Evolutionary conservation across 2,329 filamentous ascomycete species (phyloP).

Genomic region (Neurospora crassa): DNA sequence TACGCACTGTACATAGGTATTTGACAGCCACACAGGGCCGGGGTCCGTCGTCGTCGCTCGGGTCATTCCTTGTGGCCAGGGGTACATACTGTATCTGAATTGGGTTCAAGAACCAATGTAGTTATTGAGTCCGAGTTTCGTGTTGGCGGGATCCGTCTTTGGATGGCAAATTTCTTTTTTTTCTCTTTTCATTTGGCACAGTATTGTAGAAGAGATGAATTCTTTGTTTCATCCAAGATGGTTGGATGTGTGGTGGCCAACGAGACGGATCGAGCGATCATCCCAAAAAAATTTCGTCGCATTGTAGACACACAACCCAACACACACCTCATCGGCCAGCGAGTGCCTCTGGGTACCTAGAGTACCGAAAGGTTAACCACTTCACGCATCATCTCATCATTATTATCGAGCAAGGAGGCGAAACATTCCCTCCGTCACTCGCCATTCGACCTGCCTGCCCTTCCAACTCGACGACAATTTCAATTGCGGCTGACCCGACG

Average conservation of each 20-base stretch:
- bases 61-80: not conserved
- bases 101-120: not conserved
- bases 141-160: not conserved
- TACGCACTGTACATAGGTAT: not conserved
- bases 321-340: too few species aligned
- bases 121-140: not conserved
- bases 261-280: not conserved
- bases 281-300: too few species aligned
- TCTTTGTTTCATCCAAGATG: not conserved
- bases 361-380: not conserved
- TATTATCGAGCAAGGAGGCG: not conserved
- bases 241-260: not conserved
- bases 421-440: not conserved
- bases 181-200: not conserved
- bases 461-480: not conserved
- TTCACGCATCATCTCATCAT: not conserved
- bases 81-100: not conserved
- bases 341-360: too few species aligned
- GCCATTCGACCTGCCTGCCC: too few species aligned
- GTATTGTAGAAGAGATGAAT: not conserved
- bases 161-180: not conserved
- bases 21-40: not conserved
- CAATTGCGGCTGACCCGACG: not conserved
- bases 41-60: not conserved
- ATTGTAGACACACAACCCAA: too few species aligned